phyloP scores from a whole-genome alignment of 225 moss, liverwort and hornwort species.

The Sphagnum tenellum region DNA sequence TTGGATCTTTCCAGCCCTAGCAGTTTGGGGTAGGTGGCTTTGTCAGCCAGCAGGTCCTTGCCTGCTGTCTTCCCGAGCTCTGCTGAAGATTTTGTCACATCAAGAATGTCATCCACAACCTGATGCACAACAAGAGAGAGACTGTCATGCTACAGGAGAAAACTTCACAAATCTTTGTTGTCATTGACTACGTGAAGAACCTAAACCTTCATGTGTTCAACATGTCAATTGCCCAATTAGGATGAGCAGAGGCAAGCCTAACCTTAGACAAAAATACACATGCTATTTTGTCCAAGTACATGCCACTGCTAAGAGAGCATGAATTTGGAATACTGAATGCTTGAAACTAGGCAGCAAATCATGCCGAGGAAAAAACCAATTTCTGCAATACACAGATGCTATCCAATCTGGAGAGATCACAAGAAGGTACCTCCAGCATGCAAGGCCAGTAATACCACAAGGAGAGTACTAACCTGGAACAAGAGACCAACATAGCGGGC shows the following conservation, averaged over 20 bases:
- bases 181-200: not conserved
- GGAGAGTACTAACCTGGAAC: conserved; percentile 17
- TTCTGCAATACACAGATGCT: no score
- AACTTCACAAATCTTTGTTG: not conserved
- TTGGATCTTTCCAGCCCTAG: conserved; percentile 63
- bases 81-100: conserved; percentile 64
- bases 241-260: not conserved
- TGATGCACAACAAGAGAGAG: conserved; percentile 11
- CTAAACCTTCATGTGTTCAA: not conserved
- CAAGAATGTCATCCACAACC: conserved; percentile 80
- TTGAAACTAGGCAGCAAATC: no score
- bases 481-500: conserved; percentile 24
- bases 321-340: no score
- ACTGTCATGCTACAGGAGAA: not conserved
- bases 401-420: no score
- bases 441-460: no score
- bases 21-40: conserved; percentile 73
- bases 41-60: conserved; percentile 65
- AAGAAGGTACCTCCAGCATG: no score
- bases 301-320: no score
- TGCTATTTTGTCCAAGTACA: no score
- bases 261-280: no score
- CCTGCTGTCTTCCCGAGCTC: conserved; percentile 81
- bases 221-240: not conserved
- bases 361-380: no score